phyloP scores from a whole-genome alignment of 495 filamentous ascomycete genomes.

The Barbatosphaeria neglecta region DNA sequence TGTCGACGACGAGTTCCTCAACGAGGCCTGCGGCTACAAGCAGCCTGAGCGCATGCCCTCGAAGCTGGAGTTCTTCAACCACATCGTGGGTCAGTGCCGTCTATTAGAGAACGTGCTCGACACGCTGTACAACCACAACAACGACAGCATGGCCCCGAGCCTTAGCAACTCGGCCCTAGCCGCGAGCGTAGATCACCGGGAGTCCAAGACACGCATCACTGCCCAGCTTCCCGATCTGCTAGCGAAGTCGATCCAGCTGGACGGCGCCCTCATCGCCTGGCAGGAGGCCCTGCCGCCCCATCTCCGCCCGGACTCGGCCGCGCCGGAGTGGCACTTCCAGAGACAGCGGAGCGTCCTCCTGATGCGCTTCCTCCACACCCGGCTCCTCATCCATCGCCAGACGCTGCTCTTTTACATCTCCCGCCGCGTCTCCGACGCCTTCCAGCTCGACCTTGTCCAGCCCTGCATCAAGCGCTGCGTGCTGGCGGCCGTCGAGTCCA shows the following conservation, averaged over 20 bases:
- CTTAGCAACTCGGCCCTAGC: background rate
- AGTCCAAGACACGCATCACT: background rate
- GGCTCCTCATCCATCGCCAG: conserved; percentile 3
- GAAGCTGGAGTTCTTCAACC: conserved; percentile 4
- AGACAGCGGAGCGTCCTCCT: conserved; percentile 2
- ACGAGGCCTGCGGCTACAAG: background rate
- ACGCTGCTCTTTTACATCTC: conserved; percentile 2
- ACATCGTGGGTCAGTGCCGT: conserved; percentile 2
- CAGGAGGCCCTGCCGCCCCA: background rate
- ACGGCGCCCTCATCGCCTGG: conserved; percentile 1
- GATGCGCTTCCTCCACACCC: conserved; percentile 3
- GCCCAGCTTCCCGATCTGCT: conserved; percentile 1
- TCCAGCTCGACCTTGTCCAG: conserved; percentile 1
- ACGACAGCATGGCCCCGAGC: background rate
- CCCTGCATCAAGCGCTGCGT: conserved; percentile 2
- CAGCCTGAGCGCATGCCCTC: conserved; percentile 1
- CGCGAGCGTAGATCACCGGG: background rate
- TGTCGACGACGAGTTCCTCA: conserved; percentile 2
- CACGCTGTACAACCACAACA: conserved; percentile 1
- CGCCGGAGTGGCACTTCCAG: conserved; percentile 2
- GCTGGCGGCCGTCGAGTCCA: conserved; percentile 1
- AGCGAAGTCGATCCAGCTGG: conserved; percentile 3
- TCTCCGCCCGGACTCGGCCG: conserved; percentile 1
- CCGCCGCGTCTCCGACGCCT: conserved; percentile 3
- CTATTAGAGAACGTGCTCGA: conserved; percentile 1